A percentile compares a stretch with the other conserved stretches of the same genome.
These are phyloP conservation scores for Colletotrichum ledebouriae DNA, from an alignment of 2,329 filamentous ascomycete species.

Conservation along the genomic window DNA sequence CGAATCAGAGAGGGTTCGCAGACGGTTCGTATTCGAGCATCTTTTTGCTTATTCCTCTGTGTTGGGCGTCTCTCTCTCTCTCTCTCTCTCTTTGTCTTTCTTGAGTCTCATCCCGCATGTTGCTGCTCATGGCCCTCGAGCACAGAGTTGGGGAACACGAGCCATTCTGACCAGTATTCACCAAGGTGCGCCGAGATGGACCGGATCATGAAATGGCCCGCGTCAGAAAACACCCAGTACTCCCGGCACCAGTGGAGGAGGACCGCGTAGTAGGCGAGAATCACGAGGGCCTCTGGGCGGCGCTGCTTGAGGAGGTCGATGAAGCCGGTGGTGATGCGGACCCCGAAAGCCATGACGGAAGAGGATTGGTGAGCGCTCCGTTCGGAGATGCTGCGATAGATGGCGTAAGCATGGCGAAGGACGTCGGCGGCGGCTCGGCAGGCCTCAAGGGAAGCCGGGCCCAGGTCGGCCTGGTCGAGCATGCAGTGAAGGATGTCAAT, in stretches of 20 bases:
- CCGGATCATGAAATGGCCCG: conserved; percentile 49
- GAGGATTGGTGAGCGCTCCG: conserved; percentile 48
- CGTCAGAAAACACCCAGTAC: conserved; percentile 54
- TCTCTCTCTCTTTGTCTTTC: no score
- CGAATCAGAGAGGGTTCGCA: conserved; percentile 9
- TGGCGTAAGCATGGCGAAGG: conserved; percentile 53
- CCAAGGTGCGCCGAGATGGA: conserved; percentile 48
- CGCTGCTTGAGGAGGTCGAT: conserved; percentile 52
- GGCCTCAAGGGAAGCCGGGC: conserved; percentile 46
- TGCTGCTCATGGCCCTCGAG: conserved; percentile 46
- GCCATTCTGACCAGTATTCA: conserved; percentile 50
- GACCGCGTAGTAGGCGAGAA: conserved; percentile 64
- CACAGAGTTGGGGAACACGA: conserved; percentile 41
- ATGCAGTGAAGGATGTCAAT: conserved; percentile 45
- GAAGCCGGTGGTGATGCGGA: conserved; percentile 51
- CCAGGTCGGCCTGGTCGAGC: conserved; percentile 43
- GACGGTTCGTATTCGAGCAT: neutral
- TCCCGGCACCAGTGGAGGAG: conserved; percentile 58
- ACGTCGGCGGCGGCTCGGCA: conserved; percentile 49
- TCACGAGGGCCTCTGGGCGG: conserved; percentile 58
- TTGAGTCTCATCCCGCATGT: conserved; percentile 10
- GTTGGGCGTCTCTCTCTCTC: neutral
- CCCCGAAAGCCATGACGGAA: conserved; percentile 49
- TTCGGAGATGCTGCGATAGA: conserved; percentile 47
- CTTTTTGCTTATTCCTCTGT: neutral